These are phyloP conservation scores for Arthrobotrys pseudoclavata DNA, from an alignment of 2,329 filamentous ascomycete species.

Conservation along the genomic window DNA sequence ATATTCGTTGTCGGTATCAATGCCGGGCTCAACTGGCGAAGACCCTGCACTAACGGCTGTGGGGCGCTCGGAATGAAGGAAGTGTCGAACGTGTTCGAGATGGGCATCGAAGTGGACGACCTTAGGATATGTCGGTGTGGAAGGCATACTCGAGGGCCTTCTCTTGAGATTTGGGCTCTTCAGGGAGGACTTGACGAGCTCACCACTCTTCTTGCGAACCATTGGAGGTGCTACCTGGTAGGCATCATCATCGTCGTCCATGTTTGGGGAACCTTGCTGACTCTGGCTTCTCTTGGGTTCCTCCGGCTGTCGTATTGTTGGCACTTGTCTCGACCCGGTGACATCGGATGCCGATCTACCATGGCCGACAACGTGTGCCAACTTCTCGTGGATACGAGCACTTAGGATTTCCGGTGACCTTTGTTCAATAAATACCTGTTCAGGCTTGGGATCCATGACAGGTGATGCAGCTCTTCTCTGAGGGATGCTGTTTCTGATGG, in stretches of 20 bases:
- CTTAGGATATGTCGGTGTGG: conserved; percentile 94
- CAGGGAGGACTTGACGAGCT: conserved; percentile 92
- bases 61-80: conserved; percentile 91
- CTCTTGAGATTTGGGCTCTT: conserved; percentile 78
- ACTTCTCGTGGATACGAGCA: conserved; percentile 62
- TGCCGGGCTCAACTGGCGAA: conserved; percentile 83
- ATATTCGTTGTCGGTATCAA: conserved; percentile 89
- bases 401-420: conserved; percentile 62
- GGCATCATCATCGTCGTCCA: conserved; percentile 71
- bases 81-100: conserved; percentile 95
- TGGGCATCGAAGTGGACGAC: conserved; percentile 99
- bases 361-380: conserved; percentile 44
- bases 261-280: conserved; percentile 65
- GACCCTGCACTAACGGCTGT: conserved; percentile 96
- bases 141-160: conserved; percentile 95
- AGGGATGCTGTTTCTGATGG: conserved; percentile 80
- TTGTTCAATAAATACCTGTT: conserved; percentile 64
- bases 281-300: conserved; percentile 36
- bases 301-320: conserved; percentile 66
- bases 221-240: conserved; percentile 82
- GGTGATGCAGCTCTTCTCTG: conserved; percentile 75
- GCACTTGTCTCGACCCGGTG: conserved; percentile 66
- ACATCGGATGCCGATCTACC: conserved; percentile 73
- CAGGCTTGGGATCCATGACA: conserved; percentile 65
- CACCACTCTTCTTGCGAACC: conserved; percentile 97